Evolutionary conservation across 352 stramenopile species (phyloP), one percentile per base, ranked within the genome.

Genomic region (Pythium dissimile): DNA sequence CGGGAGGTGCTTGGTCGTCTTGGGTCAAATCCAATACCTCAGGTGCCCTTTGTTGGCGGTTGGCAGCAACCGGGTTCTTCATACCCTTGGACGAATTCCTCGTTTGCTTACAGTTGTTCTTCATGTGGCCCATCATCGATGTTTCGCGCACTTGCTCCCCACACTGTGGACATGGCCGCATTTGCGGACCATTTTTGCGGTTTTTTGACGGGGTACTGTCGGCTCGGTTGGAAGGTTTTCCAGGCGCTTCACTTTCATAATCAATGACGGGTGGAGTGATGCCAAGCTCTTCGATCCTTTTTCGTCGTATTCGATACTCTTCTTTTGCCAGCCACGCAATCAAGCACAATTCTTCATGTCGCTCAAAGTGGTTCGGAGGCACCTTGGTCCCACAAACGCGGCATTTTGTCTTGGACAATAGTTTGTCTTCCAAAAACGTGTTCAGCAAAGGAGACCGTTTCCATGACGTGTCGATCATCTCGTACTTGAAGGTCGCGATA

Each of bases 401-500:
- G 48, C 84, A 93, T 42, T 83, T 83, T 5, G 66, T 80, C 7
- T 64, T 62, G 3, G 43, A 47, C 0, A 30, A 5, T 10, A 74
- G 67, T 39, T 77, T 68, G 1, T 55, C 39, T 2, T 56, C 43
- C 7, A 79, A 23, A 45, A 71, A 76, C 18, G 57, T 48, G 10
- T 57, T 21, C 13, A 79, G 38, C 1, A 72, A 37, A 0, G 66
- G 65, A 6, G 73, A 61, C 5, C 47, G 31, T 15, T 66, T 66
- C 81, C 81, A 93, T 26, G 76, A 80, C 5, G 67, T 53, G 58
- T 93, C 84, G 38, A 87, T 67, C 68, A 93, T 75, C 53, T 88
- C 83, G 51, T 67, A 89, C 55, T 77, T 73, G 15, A 67, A 71
- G 11, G 65, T 69, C 6, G 58, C 38, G n/a, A 91, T 81, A 39